Percentiles rank a stretch among this genome's conserved stretches.
These are phyloP conservation scores for Raphanus hybrid DNA, from an alignment of 441 rosid genomes.

Conservation along the genomic window DNA sequence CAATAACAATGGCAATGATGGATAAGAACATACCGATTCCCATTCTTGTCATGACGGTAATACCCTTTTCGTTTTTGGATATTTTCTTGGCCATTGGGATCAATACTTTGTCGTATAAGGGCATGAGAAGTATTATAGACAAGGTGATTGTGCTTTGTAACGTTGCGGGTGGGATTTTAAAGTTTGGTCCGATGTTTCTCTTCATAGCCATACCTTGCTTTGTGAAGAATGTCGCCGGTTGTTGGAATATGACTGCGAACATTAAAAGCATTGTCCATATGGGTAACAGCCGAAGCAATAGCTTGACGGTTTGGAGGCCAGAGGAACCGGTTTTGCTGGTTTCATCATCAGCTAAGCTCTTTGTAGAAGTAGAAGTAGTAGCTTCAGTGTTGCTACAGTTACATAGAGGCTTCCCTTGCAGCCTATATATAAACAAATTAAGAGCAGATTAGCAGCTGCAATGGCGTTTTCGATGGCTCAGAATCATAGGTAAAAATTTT, in stretches of 20 bases:
- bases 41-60: slow-evolving; percentile 78
- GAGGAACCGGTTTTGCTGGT: slow-evolving; percentile 31
- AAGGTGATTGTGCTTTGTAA: slow-evolving; percentile 85
- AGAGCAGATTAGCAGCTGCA: neutral
- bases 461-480: no score
- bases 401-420: slow-evolving; percentile 82
- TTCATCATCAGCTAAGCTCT: slow-evolving; percentile 32
- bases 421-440: slow-evolving; percentile 46
- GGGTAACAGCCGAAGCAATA: slow-evolving; percentile 68
- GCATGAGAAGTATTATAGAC: slow-evolving; percentile 86
- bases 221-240: slow-evolving; percentile 86
- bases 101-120: slow-evolving; percentile 68
- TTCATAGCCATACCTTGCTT: slow-evolving; percentile 95
- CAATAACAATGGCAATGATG: slow-evolving; percentile 76
- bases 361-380: slow-evolving; percentile 20
- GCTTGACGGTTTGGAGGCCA: slow-evolving; percentile 49
- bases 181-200: slow-evolving; percentile 64
- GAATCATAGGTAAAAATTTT: no score
- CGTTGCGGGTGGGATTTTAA: slow-evolving; percentile 94
- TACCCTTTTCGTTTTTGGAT: slow-evolving; percentile 58
- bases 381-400: slow-evolving; percentile 39
- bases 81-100: slow-evolving; percentile 60
- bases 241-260: slow-evolving; percentile 91
- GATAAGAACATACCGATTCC: slow-evolving; percentile 90
- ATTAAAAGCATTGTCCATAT: slow-evolving; percentile 90